Percentiles rank a stretch among this genome's conserved stretches.
Conservation (phyloP, 805 yeast genomes). For the Kodamaea sagamina region DNA sequence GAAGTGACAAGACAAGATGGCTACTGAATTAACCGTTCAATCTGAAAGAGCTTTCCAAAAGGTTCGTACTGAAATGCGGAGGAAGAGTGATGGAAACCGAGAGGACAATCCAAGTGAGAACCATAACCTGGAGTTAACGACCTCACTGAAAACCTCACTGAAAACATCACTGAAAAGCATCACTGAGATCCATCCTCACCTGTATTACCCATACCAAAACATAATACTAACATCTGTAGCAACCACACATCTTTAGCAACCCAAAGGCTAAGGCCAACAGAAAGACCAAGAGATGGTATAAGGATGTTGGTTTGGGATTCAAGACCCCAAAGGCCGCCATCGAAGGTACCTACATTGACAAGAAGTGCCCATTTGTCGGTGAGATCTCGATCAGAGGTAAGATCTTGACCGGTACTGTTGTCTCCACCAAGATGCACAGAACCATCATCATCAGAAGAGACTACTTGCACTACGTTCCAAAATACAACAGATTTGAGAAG, state of each 20-base stretch:
- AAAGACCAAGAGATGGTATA: conserved; percentile 99
- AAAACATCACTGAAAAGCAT: no score
- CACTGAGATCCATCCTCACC: neutral
- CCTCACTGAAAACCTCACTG: no score
- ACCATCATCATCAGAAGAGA: conserved; percentile 99
- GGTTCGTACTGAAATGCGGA: conserved; percentile 56
- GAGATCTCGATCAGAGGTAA: conserved; percentile 98
- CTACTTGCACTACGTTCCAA: conserved; percentile 99
- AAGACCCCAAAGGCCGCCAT: conserved; percentile 99
- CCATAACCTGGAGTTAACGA: no score
- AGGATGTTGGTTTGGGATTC: conserved; percentile 99
- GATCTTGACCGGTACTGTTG: conserved; percentile 99
- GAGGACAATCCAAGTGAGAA: neutral
- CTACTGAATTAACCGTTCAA: conserved; percentile 99
- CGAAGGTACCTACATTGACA: conserved; percentile 98
- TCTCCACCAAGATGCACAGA: conserved; percentile 99
- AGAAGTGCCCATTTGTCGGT: conserved; percentile 99
- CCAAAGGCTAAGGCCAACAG: conserved; percentile 98
- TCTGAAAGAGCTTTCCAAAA: conserved; percentile 99
- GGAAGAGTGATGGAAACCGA: neutral
- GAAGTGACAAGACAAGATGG: conserved; percentile 60
- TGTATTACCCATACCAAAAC: neutral
- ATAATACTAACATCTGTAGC: conserved; percentile 60
- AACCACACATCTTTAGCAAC: conserved; percentile 99
- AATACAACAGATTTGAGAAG: conserved; percentile 99